phyloP scores from a whole-genome alignment of 768 basidiomycete species.

The Hortiboletus campestris region DNA sequence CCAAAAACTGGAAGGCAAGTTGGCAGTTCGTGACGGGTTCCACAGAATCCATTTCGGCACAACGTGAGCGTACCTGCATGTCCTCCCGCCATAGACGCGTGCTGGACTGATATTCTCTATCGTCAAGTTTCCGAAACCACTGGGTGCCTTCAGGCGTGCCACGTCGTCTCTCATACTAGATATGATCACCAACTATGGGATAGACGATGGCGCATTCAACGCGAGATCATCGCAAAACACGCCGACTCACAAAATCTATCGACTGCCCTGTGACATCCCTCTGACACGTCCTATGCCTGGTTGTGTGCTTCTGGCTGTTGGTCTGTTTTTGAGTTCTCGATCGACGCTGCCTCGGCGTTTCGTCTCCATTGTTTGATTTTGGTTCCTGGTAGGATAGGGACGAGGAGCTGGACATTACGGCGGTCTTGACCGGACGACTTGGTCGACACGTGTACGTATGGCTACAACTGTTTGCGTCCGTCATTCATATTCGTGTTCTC shows the following conservation, averaged over 20 bases:
- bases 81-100: conserved; percentile 12
- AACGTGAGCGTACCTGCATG: conserved; percentile 22
- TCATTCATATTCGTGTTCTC: not conserved
- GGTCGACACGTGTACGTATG: conserved; percentile 28
- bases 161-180: conserved; percentile 17
- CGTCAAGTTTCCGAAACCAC: conserved; percentile 27
- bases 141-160: conserved; percentile 9
- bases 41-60: not conserved
- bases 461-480: conserved; percentile 18
- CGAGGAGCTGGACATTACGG: conserved; percentile 26
- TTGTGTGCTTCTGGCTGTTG: not conserved
- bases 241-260: conserved; percentile 6
- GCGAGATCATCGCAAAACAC: conserved; percentile 17
- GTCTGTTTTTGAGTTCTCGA: not conserved
- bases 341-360: conserved; percentile 8
- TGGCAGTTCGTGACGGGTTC: not conserved
- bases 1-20: conserved; percentile 11
- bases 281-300: not conserved
- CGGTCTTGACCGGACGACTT: conserved; percentile 23
- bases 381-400: conserved; percentile 24
- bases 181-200: conserved; percentile 26
- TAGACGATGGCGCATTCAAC: conserved; percentile 23
- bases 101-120: conserved; percentile 16
- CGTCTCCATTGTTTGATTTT: conserved; percentile 28
- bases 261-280: not conserved